Conservation (phyloP, 1,284 basidiomycete genomes). For the Schizophyllum commune region DNA sequence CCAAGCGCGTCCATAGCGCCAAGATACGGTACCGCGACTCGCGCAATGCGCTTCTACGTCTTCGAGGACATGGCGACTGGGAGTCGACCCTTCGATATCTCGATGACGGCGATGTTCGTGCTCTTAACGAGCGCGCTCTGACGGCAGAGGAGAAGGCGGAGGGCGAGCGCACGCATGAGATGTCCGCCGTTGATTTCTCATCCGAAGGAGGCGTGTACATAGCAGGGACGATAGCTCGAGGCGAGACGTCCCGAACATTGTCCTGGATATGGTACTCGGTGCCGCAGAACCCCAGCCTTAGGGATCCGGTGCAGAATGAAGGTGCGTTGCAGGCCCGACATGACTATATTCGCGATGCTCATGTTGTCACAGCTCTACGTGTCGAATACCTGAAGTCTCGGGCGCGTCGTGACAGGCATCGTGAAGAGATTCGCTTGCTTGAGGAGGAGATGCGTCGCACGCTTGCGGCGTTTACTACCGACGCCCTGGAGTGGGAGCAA, state of each 20-base stretch:
- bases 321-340: background rate
- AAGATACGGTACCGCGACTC: slow-evolving; percentile 7
- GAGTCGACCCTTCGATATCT: slow-evolving; percentile 1
- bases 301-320: background rate
- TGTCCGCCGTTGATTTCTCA: background rate
- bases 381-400: no score
- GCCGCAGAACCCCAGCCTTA: background rate
- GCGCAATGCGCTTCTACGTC: background rate
- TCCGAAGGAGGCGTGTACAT: background rate
- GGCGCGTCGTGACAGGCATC: no score
- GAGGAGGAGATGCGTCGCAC: no score
- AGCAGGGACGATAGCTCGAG: background rate
- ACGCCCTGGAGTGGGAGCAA: background rate
- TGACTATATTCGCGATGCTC: no score
- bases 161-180: background rate
- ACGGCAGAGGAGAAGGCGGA: slow-evolving; percentile 6
- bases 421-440: no score
- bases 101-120: slow-evolving; percentile 4
- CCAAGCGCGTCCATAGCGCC: slow-evolving; percentile 1
- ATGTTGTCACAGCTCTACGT: no score
- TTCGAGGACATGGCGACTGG: slow-evolving; percentile 5
- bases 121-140: slow-evolving; percentile 7
- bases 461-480: background rate
- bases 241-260: background rate
- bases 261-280: slow-evolving; percentile 4